Percentiles rank a stretch among this genome's conserved stretches.
Evolutionary conservation across 768 basidiomycete genomes (phyloP).

Genomic region (Gymnopilus dilepis): DNA sequence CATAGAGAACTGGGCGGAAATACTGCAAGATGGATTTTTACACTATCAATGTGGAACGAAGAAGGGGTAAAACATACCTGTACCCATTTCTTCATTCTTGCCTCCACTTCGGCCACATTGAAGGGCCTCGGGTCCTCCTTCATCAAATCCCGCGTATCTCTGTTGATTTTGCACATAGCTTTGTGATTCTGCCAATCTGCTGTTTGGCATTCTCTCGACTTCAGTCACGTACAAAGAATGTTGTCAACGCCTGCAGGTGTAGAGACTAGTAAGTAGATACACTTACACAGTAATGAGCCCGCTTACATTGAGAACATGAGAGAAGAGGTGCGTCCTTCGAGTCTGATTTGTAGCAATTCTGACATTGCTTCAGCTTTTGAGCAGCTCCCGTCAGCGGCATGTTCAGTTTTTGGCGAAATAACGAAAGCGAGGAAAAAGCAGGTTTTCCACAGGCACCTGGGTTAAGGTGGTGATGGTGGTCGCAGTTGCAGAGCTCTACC

Average conservation of each 20-base stretch:
- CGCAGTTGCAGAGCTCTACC: too few species aligned
- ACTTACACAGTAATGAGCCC: constrained; percentile 18
- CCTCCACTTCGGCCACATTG: constrained; percentile 6
- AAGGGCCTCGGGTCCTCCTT: constrained; percentile 1
- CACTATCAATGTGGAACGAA: not conserved
- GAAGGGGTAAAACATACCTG: constrained; percentile 3
- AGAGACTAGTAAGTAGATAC: not conserved
- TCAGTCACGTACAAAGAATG: not conserved
- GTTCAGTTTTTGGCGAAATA: too few species aligned
- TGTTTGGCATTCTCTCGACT: constrained; percentile 14
- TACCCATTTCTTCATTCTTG: constrained; percentile 14
- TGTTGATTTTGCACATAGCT: constrained; percentile 8
- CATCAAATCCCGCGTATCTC: constrained; percentile 1
- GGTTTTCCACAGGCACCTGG: too few species aligned
- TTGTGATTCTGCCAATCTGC: constrained; percentile 14
- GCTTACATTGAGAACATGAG: constrained; percentile 17
- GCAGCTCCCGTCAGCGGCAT: not conserved
- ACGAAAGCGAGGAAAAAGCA: too few species aligned
- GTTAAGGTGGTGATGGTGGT: too few species aligned
- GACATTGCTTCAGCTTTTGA: constrained; percentile 16
- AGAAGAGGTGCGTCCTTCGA: constrained; percentile 5
- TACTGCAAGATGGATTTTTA: not conserved
- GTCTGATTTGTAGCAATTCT: constrained; percentile 15
- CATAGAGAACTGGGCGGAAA: not conserved
- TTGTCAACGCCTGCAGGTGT: too few species aligned